Evolutionary conservation across 768 basidiomycete genomes (phyloP), one percentile per base, ranked within the genome.

Genomic region (Suillus clintonianus): DNA sequence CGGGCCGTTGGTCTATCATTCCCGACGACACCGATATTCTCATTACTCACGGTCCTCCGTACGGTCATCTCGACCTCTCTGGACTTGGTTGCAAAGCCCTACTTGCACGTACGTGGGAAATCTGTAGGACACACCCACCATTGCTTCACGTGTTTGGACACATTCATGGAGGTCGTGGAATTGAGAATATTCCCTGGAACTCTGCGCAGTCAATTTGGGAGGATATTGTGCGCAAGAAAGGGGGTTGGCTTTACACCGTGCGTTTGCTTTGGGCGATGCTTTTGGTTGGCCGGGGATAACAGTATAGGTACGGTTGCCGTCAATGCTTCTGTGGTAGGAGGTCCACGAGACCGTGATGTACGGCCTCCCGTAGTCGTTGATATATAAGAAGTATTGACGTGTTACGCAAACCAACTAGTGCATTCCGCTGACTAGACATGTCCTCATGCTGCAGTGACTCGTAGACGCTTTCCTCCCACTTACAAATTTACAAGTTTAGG

Each of bases 1-100:
- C 47, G 6, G 15, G 7, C 14, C 24, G 47, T 48, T 81, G 77
- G 78, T 60, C 73, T 8, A 4, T 37, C 15, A 68, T 81, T 1
- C 79, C 78, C 0, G 62, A 64, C 3, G 34, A 64, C 8, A 75
- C 72, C 7, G 81, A 83, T 64, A 71, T 83, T 17, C 75, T 84
- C 34, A 65, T 82, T 47, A 82, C 81, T 0, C 82, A 82, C 48
- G 80, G 82, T 0, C 81, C 82, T 0, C 81, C 80, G 1, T 48
- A 67, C 27, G 65, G 65, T 5, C 79, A 81, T 65, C 69, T 76
- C 17, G 79, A 80, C 51, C 50, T 59, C 30, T 1, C 47, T 7
- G 59, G 63, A 6, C 51, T 59, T 13, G 81, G 80, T 2, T 81
- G 81, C 58, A 47, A 61, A 2, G 73, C 67, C 5, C 75, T 83